Evolutionary conservation across 1,139 yeast genomes (phyloP).

Genomic region (Scheffersomyces stambukii): DNA sequence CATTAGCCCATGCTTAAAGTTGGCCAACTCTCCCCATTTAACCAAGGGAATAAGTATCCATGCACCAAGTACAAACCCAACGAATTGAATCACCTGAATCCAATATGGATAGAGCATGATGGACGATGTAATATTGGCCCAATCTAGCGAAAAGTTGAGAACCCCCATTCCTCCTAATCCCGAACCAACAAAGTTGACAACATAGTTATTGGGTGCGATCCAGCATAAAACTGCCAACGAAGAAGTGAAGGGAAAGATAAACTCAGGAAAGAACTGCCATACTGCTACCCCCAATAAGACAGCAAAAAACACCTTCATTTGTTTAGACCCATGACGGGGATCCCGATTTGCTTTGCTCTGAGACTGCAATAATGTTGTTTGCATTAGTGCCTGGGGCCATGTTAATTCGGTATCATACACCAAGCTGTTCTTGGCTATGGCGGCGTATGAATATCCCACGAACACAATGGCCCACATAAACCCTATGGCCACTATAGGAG

Average conservation of each 20-base stretch:
- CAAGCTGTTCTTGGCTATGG: slow-evolving; percentile 37
- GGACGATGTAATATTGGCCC: slow-evolving; percentile 43
- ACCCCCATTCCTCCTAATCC: slow-evolving; percentile 46
- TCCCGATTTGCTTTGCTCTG: slow-evolving; percentile 22
- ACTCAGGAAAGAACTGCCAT: slow-evolving; percentile 45
- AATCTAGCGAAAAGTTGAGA: slow-evolving; percentile 38
- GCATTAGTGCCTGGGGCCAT: slow-evolving; percentile 49
- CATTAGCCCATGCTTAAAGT: slow-evolving; percentile 33
- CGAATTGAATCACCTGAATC: slow-evolving; percentile 40
- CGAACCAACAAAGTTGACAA: slow-evolving; percentile 37
- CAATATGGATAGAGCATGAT: slow-evolving; percentile 45
- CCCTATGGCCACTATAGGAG: slow-evolving; percentile 26
- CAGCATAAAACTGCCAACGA: slow-evolving; percentile 42
- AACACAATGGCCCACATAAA: slow-evolving; percentile 46
- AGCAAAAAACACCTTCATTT: slow-evolving; percentile 29
- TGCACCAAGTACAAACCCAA: slow-evolving; percentile 36
- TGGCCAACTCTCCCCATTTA: slow-evolving; percentile 28
- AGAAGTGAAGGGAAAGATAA: slow-evolving; percentile 35
- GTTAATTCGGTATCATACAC: slow-evolving; percentile 39
- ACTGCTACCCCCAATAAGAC: slow-evolving; percentile 26
- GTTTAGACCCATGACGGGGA: slow-evolving; percentile 17
- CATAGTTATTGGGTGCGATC: slow-evolving; percentile 36
- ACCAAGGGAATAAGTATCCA: slow-evolving; percentile 41
- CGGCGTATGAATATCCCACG: slow-evolving; percentile 47
- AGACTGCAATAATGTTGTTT: slow-evolving; percentile 36